Evolutionary conservation across 2,329 filamentous ascomycete genomes (phyloP).

Genomic region (Zalaria sp.): DNA sequence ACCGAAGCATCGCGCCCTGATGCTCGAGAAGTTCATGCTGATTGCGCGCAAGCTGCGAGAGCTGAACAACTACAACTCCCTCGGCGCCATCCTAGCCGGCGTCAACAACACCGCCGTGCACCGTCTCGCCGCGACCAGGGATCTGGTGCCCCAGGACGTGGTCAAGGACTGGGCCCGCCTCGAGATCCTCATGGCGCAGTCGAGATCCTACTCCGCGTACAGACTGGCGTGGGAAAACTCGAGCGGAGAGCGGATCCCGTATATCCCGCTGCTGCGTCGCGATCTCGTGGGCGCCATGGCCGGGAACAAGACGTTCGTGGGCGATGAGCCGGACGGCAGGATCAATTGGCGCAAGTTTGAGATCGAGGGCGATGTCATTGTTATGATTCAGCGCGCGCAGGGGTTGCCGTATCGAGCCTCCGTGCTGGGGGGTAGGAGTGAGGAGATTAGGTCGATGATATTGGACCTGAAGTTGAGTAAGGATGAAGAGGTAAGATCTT

Average conservation of each 20-base stretch:
- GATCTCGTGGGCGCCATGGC: constrained; percentile 88
- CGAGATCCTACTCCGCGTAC: constrained; percentile 88
- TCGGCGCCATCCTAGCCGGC: constrained; percentile 87
- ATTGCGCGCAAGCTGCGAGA: constrained; percentile 73
- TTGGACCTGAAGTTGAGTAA: constrained; percentile 68
- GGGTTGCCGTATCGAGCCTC: constrained; percentile 51
- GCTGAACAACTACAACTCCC: constrained; percentile 91
- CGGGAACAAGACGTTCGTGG: constrained; percentile 80
- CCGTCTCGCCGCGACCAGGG: constrained; percentile 65
- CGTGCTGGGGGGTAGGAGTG: constrained; percentile 38
- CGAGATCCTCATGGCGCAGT: constrained; percentile 81
- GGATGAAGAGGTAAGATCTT: constrained; percentile 65
- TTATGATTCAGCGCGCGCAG: constrained; percentile 86
- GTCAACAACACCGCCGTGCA: constrained; percentile 81
- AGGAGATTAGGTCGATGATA: constrained; percentile 59
- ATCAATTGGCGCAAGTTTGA: constrained; percentile 99
- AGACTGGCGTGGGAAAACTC: constrained; percentile 97
- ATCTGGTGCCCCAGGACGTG: constrained; percentile 54
- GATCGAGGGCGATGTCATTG: constrained; percentile 79
- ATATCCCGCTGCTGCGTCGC: constrained; percentile 75
- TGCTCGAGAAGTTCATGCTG: constrained; percentile 91
- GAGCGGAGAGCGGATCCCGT: constrained; percentile 77
- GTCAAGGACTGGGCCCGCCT: constrained; percentile 80
- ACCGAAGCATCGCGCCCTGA: constrained; percentile 81
- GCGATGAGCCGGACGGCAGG: constrained; percentile 33